Evolutionary conservation across 768 basidiomycete genomes (phyloP).

Genomic region (Leccinellum luteum): DNA sequence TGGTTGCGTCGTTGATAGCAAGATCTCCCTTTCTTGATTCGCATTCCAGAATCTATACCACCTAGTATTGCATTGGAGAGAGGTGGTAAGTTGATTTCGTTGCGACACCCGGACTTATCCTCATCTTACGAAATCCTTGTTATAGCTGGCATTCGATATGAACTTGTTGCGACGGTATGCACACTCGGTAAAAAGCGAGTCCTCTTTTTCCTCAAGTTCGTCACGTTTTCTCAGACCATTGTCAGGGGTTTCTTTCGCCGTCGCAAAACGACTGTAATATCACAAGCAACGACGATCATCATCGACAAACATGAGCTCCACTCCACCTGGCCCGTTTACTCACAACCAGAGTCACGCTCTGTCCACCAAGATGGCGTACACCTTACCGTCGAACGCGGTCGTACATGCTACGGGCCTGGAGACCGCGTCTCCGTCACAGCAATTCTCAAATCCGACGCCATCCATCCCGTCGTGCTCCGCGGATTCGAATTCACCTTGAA

Average conservation of each 20-base stretch:
- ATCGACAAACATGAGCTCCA: conserved; percentile 95
- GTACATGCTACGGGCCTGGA: conserved; percentile 83
- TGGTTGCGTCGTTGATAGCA: conserved; percentile 43
- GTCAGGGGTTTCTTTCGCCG: conserved; percentile 73
- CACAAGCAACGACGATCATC: conserved; percentile 67
- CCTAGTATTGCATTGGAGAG: conserved; percentile 80
- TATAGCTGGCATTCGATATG: conserved; percentile 82
- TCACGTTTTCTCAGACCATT: background rate
- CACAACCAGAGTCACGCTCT: conserved; percentile 70
- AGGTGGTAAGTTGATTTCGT: conserved; percentile 46
- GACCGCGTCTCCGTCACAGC: conserved; percentile 75
- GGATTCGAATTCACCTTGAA: conserved; percentile 80
- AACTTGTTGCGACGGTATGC: conserved; percentile 84
- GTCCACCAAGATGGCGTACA: conserved; percentile 65
- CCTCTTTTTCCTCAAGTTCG: background rate
- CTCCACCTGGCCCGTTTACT: conserved; percentile 90
- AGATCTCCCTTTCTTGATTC: conserved; percentile 88
- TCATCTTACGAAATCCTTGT: background rate
- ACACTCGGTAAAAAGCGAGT: conserved; percentile 81
- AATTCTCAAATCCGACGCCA: conserved; percentile 66
- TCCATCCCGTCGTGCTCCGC: conserved; percentile 69
- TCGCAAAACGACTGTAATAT: conserved; percentile 65
- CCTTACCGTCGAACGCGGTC: conserved; percentile 70
- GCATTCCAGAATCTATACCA: conserved; percentile 90
- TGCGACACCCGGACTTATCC: background rate